These are phyloP conservation scores for Vachellia pachyceras DNA, from an alignment of 306 rosid genomes.

Conservation along the genomic window DNA sequence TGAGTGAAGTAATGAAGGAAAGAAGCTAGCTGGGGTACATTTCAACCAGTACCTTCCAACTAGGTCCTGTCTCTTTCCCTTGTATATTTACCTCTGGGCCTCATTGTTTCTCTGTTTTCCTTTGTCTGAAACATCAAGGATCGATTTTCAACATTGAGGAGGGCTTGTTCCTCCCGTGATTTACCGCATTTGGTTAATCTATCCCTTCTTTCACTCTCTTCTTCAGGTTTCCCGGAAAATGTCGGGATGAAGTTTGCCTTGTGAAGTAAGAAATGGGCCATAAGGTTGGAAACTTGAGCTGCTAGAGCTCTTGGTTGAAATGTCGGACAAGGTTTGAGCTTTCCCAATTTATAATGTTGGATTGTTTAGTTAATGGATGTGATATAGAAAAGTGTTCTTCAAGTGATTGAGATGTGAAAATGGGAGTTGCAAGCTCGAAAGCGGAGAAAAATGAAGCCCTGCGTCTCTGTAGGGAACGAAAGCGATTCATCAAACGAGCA, in stretches of 20 bases:
- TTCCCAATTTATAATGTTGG: background rate
- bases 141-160: constrained; percentile 34
- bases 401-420: constrained; percentile 36
- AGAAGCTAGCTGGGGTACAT: too few relatives aligned
- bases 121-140: constrained; percentile 30
- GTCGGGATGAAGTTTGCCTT: background rate
- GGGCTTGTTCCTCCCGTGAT: constrained; percentile 25
- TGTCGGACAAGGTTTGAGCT: background rate
- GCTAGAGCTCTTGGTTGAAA: background rate
- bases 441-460: constrained; percentile 77
- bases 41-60: too few relatives aligned
- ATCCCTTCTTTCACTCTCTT: background rate
- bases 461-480: constrained; percentile 79
- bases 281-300: background rate
- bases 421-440: constrained; percentile 86
- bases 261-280: constrained; percentile 4
- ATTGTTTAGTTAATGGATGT: too few relatives aligned
- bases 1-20: constrained; percentile 11
- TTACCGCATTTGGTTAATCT: background rate
- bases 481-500: constrained; percentile 77
- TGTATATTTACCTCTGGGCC: too few relatives aligned
- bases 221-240: background rate
- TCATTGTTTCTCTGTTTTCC: constrained; percentile 37
- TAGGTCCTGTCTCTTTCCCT: too few relatives aligned
- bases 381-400: constrained; percentile 32